Evolutionary conservation across 2,329 filamentous ascomycete species (phyloP).

Genomic region (Pseudogymnoascus sp.): DNA sequence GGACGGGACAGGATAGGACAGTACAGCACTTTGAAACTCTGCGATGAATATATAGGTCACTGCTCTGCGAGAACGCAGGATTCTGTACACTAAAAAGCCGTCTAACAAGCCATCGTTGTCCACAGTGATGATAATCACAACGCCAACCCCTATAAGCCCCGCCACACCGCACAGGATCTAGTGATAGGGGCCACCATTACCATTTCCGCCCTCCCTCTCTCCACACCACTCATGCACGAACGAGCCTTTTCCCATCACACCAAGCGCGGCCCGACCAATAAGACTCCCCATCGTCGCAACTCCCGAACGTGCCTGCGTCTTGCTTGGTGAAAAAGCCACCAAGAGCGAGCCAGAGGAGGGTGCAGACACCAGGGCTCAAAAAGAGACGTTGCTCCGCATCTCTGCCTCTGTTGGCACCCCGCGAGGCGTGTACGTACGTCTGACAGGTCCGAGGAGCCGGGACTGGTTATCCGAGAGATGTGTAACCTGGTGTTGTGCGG

Average conservation of each 20-base stretch:
- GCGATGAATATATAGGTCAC: too few species aligned
- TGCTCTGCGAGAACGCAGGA: too few species aligned
- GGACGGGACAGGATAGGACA: background rate
- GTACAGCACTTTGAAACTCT: too few species aligned
- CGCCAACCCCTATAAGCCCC: slow-evolving; percentile 1
- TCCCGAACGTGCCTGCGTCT: slow-evolving; percentile 5
- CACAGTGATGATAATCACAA: too few species aligned
- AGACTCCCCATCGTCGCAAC: background rate
- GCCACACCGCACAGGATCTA: background rate
- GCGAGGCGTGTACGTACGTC: background rate
- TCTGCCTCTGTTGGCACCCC: background rate
- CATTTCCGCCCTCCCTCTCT: background rate
- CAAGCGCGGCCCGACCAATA: background rate
- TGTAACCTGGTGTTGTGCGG: background rate
- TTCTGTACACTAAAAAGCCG: too few species aligned
- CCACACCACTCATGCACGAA: slow-evolving; percentile 1
- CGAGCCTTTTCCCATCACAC: background rate
- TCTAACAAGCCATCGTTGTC: too few species aligned
- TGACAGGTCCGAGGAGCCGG: background rate
- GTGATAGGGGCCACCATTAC: background rate
- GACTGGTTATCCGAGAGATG: background rate
- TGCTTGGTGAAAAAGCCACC: background rate
- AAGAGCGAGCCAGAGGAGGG: background rate
- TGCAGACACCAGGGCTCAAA: background rate
- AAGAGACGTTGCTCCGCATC: background rate